These are phyloP conservation scores for Tulasnella sp. DNA, from an alignment of 768 basidiomycete species.

Conservation along the genomic window DNA sequence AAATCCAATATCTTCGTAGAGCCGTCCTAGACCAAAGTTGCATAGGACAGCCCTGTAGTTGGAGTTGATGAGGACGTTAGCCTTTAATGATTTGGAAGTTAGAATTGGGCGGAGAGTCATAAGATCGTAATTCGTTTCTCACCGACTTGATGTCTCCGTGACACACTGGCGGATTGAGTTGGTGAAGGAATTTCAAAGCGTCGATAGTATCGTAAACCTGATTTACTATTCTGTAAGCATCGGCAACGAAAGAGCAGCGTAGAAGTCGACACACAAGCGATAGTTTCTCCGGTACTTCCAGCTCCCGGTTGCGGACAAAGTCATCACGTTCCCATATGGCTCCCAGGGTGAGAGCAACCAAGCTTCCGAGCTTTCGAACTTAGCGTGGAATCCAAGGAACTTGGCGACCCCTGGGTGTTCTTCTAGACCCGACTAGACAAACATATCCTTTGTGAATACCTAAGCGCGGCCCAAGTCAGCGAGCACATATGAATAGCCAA, in stretches of 20 bases:
- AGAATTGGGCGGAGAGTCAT: not conserved
- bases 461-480: not conserved
- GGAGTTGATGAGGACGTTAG: slow-evolving; percentile 7
- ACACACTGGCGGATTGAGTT: slow-evolving; percentile 10
- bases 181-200: not conserved
- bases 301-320: not conserved
- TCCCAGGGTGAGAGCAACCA: not conserved
- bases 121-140: not conserved
- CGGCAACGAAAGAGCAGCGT: not conserved
- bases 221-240: not conserved
- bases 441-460: not conserved
- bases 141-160: slow-evolving; percentile 25
- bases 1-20: not conserved
- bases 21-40: slow-evolving; percentile 2
- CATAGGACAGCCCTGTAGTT: slow-evolving; percentile 3
- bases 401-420: not conserved
- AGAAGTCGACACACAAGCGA: not conserved
- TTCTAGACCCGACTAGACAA: not conserved
- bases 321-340: not conserved
- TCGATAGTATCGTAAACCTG: not conserved
- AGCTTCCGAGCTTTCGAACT: not conserved
- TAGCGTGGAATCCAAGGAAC: not conserved
- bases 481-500: not conserved
- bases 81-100: not conserved
- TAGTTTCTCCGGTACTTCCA: not conserved